Conservation (phyloP, 495 filamentous ascomycete species). For the Daldinia childiae region DNA sequence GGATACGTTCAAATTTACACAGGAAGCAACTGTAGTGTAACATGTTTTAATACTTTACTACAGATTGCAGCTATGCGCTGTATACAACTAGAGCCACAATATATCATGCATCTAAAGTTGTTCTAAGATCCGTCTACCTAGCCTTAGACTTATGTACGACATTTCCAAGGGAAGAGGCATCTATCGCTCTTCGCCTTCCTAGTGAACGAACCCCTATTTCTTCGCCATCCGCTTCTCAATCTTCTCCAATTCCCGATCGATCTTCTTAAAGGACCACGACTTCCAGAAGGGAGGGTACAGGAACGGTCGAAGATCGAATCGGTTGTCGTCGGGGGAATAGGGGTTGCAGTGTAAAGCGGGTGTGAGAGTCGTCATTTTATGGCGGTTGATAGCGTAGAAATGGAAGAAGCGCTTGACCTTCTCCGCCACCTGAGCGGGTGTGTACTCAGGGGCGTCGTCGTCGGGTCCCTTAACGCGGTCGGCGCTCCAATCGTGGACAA, state of each 20-base stretch:
- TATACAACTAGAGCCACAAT: neutral
- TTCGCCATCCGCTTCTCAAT: conserved; percentile 41
- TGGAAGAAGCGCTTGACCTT: conserved; percentile 78
- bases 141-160: neutral
- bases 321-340: conserved; percentile 56
- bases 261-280: conserved; percentile 63
- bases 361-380: conserved; percentile 74
- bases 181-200: neutral
- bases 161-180: neutral
- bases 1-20: no score
- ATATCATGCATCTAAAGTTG: neutral
- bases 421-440: conserved; percentile 56
- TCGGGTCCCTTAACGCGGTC: conserved; percentile 45
- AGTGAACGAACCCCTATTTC: neutral
- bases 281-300: conserved; percentile 60
- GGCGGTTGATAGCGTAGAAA: conserved; percentile 67
- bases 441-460: conserved; percentile 48
- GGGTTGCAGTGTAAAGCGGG: conserved; percentile 57
- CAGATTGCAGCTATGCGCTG: neutral
- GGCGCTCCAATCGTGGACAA: conserved; percentile 75
- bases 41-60: neutral
- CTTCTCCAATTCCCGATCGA: conserved; percentile 57
- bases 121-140: neutral
- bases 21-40: neutral
- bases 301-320: conserved; percentile 55